Percentiles rank a stretch among this genome's conserved stretches.
Conservation (phyloP, 805 yeast genomes). For the Pichia deserticola region DNA sequence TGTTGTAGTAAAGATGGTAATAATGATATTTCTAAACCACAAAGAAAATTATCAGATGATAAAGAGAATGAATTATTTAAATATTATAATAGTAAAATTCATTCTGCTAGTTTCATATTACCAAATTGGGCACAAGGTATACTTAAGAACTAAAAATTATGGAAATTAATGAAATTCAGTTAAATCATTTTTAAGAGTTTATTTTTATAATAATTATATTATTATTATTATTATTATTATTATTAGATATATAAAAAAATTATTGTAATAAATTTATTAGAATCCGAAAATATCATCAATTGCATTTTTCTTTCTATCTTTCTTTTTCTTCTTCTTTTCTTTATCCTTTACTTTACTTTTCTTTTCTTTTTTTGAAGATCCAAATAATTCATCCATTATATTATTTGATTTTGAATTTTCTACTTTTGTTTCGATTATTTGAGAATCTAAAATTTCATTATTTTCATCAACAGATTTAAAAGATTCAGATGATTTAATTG, state of each 20-base stretch:
- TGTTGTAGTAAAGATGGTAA: constrained; percentile 54
- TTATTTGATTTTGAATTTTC: constrained; percentile 4
- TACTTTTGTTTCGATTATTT: constrained; percentile 1
- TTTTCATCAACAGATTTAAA: not conserved
- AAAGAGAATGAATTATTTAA: constrained; percentile 44
- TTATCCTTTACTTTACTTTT: not conserved
- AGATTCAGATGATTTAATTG: no score
- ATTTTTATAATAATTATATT: not conserved
- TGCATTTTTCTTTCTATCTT: constrained; percentile 32
- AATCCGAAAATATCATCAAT: constrained; percentile 75
- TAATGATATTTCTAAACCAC: constrained; percentile 43
- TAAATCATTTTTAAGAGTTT: no score
- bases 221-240: no score
- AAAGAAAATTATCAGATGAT: constrained; percentile 36
- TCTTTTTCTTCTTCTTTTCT: not conserved
- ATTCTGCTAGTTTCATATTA: constrained; percentile 63
- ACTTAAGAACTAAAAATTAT: not conserved
- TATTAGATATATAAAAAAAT: no score
- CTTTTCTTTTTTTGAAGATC: not conserved
- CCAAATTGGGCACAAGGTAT: constrained; percentile 64
- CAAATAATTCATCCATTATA: constrained; percentile 9
- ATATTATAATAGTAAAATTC: constrained; percentile 63
- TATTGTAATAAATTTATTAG: constrained; percentile 1
- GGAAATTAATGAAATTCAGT: no score
- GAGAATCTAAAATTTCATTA: constrained; percentile 1